Evolutionary conservation across 2,329 filamentous ascomycete genomes (phyloP).

Genomic region (Alternaria triticimaculans): DNA sequence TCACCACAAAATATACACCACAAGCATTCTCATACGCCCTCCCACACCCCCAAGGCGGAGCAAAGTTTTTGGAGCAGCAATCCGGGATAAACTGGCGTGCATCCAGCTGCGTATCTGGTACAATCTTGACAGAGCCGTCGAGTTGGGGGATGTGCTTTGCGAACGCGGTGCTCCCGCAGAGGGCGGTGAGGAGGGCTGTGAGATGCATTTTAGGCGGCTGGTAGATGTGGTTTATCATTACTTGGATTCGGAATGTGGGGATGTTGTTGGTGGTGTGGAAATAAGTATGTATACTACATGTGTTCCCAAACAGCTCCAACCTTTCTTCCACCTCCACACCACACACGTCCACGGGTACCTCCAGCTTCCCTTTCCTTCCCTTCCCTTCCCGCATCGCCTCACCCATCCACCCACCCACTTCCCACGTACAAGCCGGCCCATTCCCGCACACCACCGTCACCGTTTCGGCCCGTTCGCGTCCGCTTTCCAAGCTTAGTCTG

Average conservation of each 20-base stretch:
- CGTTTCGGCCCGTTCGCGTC: background rate
- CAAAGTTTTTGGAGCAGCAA: background rate
- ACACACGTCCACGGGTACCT: background rate
- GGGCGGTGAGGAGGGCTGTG: background rate
- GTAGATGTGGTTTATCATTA: background rate
- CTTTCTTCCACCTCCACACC: background rate
- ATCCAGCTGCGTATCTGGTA: background rate
- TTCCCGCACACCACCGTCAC: background rate
- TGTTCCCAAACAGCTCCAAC: background rate
- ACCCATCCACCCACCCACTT: no score
- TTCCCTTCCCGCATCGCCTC: background rate
- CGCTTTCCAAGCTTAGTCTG: background rate
- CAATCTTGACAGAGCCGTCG: background rate
- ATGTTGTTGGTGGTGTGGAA: background rate
- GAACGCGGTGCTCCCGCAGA: background rate
- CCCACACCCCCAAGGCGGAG: background rate
- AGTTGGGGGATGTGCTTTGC: background rate
- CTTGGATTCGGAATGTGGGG: background rate
- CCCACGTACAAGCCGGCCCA: background rate
- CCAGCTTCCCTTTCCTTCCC: background rate
- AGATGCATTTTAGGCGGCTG: background rate
- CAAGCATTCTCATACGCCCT: background rate
- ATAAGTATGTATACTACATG: background rate
- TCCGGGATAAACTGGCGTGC: background rate
- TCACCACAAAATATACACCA: background rate